These are phyloP conservation scores for Mycena sanguinolenta DNA, from an alignment of 768 basidiomycete genomes.

Conservation along the genomic window DNA sequence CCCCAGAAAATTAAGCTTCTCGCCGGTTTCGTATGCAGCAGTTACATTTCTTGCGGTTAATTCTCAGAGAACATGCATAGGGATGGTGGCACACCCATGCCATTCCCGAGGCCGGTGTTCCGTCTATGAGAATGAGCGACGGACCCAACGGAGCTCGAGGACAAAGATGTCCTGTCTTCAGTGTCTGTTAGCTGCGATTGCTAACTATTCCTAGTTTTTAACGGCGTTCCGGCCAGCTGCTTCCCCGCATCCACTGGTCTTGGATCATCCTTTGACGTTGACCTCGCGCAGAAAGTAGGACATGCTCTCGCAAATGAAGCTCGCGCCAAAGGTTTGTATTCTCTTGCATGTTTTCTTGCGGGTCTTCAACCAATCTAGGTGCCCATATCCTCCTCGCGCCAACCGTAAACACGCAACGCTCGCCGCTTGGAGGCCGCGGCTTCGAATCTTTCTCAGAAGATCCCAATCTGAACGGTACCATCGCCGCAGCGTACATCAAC, in stretches of 20 bases:
- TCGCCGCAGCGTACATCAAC: constrained; percentile 73
- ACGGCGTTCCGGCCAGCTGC: constrained; percentile 67
- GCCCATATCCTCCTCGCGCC: constrained; percentile 69
- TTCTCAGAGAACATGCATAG: constrained; percentile 41
- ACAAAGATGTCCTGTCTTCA: constrained; percentile 56
- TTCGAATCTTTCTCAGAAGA: constrained; percentile 79
- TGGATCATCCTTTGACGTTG: constrained; percentile 68
- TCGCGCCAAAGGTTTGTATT: constrained; percentile 57
- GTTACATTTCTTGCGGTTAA: neutral
- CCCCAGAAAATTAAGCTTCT: constrained; percentile 61
- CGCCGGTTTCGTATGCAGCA: constrained; percentile 51
- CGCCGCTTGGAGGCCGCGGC: constrained; percentile 65
- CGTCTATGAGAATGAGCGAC: constrained; percentile 61
- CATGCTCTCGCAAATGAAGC: constrained; percentile 67
- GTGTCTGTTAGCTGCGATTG: constrained; percentile 54
- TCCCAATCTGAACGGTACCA: constrained; percentile 65
- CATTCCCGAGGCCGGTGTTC: constrained; percentile 55
- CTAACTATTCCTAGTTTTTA: constrained; percentile 57
- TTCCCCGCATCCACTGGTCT: constrained; percentile 71
- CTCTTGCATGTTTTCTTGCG: neutral
- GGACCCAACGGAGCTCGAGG: constrained; percentile 67
- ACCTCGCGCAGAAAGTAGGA: constrained; percentile 61
- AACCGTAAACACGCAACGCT: constrained; percentile 76
- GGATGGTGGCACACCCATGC: constrained; percentile 64
- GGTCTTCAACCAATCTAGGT: constrained; percentile 41